Conservation (phyloP, 345 rosid species). For the Eucalyptus grandis region DNA sequence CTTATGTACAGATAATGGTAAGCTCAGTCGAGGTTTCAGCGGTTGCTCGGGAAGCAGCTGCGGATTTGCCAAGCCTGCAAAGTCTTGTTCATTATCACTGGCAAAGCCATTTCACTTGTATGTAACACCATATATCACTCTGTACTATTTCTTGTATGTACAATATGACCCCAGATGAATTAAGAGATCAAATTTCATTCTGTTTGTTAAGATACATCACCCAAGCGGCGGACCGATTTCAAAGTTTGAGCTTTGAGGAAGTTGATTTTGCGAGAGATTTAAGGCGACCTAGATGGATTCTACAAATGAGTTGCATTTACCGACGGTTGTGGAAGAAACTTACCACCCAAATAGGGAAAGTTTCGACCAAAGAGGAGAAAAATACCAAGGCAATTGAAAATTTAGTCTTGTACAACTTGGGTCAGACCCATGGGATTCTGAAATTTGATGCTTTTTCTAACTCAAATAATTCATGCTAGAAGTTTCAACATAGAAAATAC, state of each 20-base stretch:
- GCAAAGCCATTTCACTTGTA: background rate
- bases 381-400: background rate
- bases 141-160: conserved; percentile 13
- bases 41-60: background rate
- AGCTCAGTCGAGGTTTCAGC: background rate
- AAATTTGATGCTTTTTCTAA: conserved; percentile 29
- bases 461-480: conserved; percentile 18
- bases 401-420: background rate
- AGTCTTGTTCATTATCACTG: background rate
- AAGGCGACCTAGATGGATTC: background rate
- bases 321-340: background rate
- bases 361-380: background rate
- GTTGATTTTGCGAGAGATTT: background rate
- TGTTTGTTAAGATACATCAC: background rate
- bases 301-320: background rate
- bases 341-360: background rate
- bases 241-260: background rate
- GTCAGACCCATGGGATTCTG: conserved; percentile 10
- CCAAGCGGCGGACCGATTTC: background rate
- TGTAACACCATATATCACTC: background rate
- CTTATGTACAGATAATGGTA: background rate
- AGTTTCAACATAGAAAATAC: background rate
- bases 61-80: background rate
- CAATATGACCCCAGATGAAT: background rate
- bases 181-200: background rate